A percentile compares a stretch with the other conserved stretches of the same genome.
These are phyloP conservation scores for Neotropicomus parvogracilis DNA, from an alignment of 1,284 basidiomycete species.

Conservation along the genomic window DNA sequence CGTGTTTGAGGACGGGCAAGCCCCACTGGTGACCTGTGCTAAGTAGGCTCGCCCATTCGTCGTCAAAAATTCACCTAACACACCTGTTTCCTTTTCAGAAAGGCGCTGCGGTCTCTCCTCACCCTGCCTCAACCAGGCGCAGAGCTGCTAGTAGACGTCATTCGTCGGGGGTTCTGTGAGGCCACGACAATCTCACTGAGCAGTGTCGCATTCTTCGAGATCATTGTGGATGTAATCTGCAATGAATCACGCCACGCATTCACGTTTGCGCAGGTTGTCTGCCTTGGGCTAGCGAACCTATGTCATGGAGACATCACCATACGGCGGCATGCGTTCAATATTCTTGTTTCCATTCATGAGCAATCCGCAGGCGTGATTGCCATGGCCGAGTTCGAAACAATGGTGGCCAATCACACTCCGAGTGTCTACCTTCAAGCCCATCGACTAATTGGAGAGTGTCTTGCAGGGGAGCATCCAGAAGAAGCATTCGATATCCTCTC, in stretches of 20 bases:
- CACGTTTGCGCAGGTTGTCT: slow-evolving; percentile 74
- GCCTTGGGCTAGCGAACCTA: slow-evolving; percentile 81
- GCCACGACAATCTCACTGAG: slow-evolving; percentile 37
- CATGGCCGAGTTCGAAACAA: slow-evolving; percentile 71
- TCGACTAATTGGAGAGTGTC: slow-evolving; percentile 69
- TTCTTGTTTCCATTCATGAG: slow-evolving; percentile 73
- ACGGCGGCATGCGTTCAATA: slow-evolving; percentile 75
- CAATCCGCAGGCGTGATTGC: slow-evolving; percentile 58
- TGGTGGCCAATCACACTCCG: slow-evolving; percentile 71
- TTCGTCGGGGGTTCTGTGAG: slow-evolving; percentile 72
- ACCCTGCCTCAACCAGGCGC: slow-evolving; percentile 56
- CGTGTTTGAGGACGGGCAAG: slow-evolving; percentile 60
- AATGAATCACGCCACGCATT: slow-evolving; percentile 57
- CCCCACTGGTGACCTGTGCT: slow-evolving; percentile 48
- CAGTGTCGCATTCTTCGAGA: slow-evolving; percentile 70
- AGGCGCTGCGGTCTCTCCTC: slow-evolving; percentile 75
- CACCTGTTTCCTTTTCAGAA: slow-evolving; percentile 43
- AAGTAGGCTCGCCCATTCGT: slow-evolving; percentile 46
- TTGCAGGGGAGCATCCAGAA: slow-evolving; percentile 78
- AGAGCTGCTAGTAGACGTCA: slow-evolving; percentile 65
- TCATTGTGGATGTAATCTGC: slow-evolving; percentile 73
- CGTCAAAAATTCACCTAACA: slow-evolving; percentile 9
- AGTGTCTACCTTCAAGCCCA: slow-evolving; percentile 82
- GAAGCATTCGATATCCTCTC: slow-evolving; percentile 68
- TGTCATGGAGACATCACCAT: slow-evolving; percentile 69